phyloP scores from a whole-genome alignment of 2,329 filamentous ascomycete species.

The Eurotiales sp. region DNA sequence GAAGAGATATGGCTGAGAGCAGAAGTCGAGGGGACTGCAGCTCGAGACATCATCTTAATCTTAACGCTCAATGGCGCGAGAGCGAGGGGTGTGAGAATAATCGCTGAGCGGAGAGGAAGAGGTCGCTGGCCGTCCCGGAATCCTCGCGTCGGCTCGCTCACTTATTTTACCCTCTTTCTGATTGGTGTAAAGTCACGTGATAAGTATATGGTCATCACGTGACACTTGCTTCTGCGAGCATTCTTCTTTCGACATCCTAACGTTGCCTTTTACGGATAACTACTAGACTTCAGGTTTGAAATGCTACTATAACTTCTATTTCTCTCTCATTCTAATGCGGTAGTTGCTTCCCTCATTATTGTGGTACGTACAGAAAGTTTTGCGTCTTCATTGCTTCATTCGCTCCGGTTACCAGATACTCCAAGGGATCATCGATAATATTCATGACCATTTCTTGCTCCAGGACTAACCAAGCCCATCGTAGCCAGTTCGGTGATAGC shows the following conservation, averaged over 20 bases:
- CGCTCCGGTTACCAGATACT: slow-evolving; percentile 20
- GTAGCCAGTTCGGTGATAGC: slow-evolving; percentile 36
- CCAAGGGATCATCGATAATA: slow-evolving; percentile 32
- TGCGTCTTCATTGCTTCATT: slow-evolving; percentile 21
- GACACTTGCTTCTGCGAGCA: slow-evolving; percentile 6
- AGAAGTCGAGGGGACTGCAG: slow-evolving; percentile 41
- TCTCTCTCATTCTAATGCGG: not conserved
- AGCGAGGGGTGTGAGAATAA: slow-evolving; percentile 16
- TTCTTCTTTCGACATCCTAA: no score
- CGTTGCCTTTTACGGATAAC: no score
- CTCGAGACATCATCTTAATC: slow-evolving; percentile 44
- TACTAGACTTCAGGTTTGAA: no score
- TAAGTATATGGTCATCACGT: no score
- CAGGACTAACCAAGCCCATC: slow-evolving; percentile 42
- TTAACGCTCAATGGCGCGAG: slow-evolving; percentile 32
- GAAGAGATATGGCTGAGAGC: slow-evolving; percentile 38
- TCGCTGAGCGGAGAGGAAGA: slow-evolving; percentile 9
- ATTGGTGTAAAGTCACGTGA: slow-evolving; percentile 36
- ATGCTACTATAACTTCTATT: no score
- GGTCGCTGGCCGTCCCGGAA: slow-evolving; percentile 4
- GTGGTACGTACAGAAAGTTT: slow-evolving; percentile 36
- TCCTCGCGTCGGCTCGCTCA: slow-evolving; percentile 12
- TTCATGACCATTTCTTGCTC: slow-evolving; percentile 39
- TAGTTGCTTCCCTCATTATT: slow-evolving; percentile 16
- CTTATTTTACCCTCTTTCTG: slow-evolving; percentile 31